Conservation (phyloP, 495 filamentous ascomycete species). For the Lindgomyces ingoldianus region DNA sequence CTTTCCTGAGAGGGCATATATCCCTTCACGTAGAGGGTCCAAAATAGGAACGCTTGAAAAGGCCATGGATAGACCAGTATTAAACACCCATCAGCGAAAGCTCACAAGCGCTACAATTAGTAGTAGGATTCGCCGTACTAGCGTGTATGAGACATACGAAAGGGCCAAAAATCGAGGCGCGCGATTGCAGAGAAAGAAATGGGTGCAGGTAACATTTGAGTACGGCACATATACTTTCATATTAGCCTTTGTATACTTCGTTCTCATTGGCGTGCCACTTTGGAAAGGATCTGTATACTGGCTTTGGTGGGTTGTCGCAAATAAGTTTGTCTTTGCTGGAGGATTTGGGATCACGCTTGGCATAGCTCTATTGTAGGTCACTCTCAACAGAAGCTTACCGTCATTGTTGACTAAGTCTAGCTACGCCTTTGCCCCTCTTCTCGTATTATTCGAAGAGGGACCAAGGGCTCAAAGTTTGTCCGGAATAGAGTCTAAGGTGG, state of each 20-base stretch:
- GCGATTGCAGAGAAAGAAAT: conserved; percentile 42
- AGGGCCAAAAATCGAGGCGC: conserved; percentile 33
- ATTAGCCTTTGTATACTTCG: conserved; percentile 46
- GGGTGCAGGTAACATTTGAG: conserved; percentile 46
- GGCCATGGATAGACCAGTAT: too few species aligned
- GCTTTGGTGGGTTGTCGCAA: conserved; percentile 46
- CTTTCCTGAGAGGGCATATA: too few species aligned
- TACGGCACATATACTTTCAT: conserved; percentile 44
- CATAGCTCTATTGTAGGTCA: conserved; percentile 42
- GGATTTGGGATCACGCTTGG: conserved; percentile 47
- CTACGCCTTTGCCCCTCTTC: conserved; percentile 48
- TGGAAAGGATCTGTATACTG: conserved; percentile 51
- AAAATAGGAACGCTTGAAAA: too few species aligned
- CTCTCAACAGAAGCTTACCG: neutral
- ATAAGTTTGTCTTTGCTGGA: conserved; percentile 46
- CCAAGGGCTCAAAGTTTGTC: neutral
- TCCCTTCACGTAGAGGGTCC: too few species aligned
- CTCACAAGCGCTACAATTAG: too few species aligned
- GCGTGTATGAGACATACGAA: conserved; percentile 32
- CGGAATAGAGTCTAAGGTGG: conserved; percentile 25
- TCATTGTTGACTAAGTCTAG: conserved; percentile 29
- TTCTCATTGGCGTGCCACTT: conserved; percentile 48
- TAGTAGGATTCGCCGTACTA: too few species aligned
- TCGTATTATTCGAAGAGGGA: conserved; percentile 48
- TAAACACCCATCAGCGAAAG: too few species aligned